Base-by-base conservation (phyloP, 257 asterid species). In the Nicotiana knightiana region DNA sequence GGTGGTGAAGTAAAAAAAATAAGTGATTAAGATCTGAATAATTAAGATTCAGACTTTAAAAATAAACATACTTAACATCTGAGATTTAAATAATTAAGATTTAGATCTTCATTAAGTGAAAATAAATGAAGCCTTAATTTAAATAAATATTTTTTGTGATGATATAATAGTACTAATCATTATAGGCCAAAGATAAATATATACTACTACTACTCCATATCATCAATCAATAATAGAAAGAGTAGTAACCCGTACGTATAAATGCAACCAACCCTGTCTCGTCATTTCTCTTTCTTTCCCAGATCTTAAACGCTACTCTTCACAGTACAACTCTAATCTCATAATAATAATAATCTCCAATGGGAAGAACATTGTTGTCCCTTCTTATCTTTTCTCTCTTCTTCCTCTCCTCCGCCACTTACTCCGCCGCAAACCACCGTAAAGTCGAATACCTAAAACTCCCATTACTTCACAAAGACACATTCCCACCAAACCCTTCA, bases 381-480 rank as follows among this genome's bases (percentile, higher is more conserved):
- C 76, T 76, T 67, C 78, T 81, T 81, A 84, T 62, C 77, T 59
- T 86, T 21, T 77, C 90, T 78, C 81, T 79, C 68, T 76, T 79
- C 58, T 71, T 65, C 83, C 65, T 58, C 43, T 84, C 79, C 10
- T 81, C 88, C 82, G 21, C 83, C 81, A 9, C 80, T 79, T 6
- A 63, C 66, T 10, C 64, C 76, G 53, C 54, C 55, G 54, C 26
- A 9, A 65, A 80, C 43, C 76, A 80, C 63, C 24, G n/a, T 5
- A 70, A 73, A 57, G 13, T 79, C 1, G 77, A 88, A 26, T 90
- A 68, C 86, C 91, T 94, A 76, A 93, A 90, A 55, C 92, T 93
- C 32, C 97, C 96, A 11, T 94, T 93, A 82, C 92, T 90, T 83
- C 91, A 82, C 65, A 84, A 77, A 9, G 82, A 18, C 85, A 91